A percentile compares a stretch with the other conserved stretches of the same genome.
These are phyloP conservation scores for Kandelia obovata DNA, from an alignment of 345 rosid species.

Conservation along the genomic window DNA sequence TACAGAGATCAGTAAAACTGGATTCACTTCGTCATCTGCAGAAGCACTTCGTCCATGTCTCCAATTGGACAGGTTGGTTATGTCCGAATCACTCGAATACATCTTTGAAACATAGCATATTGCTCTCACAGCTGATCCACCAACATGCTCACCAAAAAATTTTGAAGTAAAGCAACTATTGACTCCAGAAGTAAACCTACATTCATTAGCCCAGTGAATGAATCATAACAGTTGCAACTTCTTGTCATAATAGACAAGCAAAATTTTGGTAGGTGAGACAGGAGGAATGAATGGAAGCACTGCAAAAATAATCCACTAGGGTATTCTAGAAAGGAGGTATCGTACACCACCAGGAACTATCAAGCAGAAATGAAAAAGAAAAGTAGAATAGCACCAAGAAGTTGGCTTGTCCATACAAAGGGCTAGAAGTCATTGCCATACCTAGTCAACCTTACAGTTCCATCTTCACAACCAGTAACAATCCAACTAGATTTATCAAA, in stretches of 20 bases:
- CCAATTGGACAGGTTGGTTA: conserved; percentile 23
- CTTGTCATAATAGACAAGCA: not conserved
- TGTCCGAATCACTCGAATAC: conserved; percentile 39
- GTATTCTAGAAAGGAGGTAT: not conserved
- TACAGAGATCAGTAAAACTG: conserved; percentile 71
- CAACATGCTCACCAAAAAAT: conserved; percentile 90
- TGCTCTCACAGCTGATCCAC: conserved; percentile 96
- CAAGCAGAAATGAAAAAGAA: not conserved
- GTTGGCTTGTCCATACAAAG: not conserved
- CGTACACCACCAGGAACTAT: not conserved
- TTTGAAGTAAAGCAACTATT: conserved; percentile 73
- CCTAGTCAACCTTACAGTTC: conserved; percentile 95
- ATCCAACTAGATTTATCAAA: conserved; percentile 62
- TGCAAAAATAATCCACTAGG: not conserved
- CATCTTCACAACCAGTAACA: conserved; percentile 98
- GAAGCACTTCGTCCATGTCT: conserved; percentile 15
- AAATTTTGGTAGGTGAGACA: not conserved
- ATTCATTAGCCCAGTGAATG: conserved; percentile 15
- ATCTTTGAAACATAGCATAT: conserved; percentile 62
- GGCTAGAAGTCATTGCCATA: conserved; percentile 18
- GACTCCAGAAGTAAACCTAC: conserved; percentile 55
- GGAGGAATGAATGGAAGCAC: not conserved
- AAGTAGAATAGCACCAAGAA: not conserved
- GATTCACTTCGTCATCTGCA: conserved; percentile 38
- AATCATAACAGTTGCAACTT: conserved; percentile 1